Base-by-base conservation (phyloP, 305 asterid genomes). In the Plantago coronopus region DNA sequence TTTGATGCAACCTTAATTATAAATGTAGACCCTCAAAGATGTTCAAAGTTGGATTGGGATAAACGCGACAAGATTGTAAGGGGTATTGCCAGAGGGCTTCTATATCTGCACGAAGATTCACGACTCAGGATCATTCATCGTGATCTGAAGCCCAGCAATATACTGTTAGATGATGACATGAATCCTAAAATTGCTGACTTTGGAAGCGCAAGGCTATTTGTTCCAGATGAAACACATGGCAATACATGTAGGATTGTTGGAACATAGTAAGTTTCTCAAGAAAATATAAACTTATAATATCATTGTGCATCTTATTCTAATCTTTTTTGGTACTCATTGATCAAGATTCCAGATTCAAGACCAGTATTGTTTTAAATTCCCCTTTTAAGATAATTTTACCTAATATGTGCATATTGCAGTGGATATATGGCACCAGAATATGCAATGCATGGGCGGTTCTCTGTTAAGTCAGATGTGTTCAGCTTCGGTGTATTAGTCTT, bases 371-470 rank as follows among this genome's bases (percentile, higher is more conserved):
- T 29, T 29, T 29, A 29, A 29, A 7, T 29, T 9, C 37, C 31
- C 31, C 31, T 19, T 9, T 49, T 21, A 19, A 50, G 8, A 25
- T 19, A 29, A 29, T 29, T 29, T 8, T 8, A 50, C 16, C 8
- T 34, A 34, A 34, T 5, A 4, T 3, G n/a, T 29, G 7, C 18
- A 16, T 31, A 19, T 46, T 56, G 66, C 66, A 79, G 80, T 46
- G 85, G 81, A 49, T 79, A 79, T 18, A 79, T 79, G 78, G 48
- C 81, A 19, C 84, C 84, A 1, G 84, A 79, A 66, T 79, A 79
- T 1, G 73, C 72, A 17, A 61, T 73, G 68, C 75, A 71, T 0
- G 81, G 79, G 3, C 45, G 49, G 3, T 73, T 65, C 69, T 79
- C 85, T 0, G 17, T 59, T 4, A 79, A 79, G 42, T 76, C 78